These are phyloP conservation scores for Candida insectorum DNA, from an alignment of 805 yeast species.

Conservation along the genomic window DNA sequence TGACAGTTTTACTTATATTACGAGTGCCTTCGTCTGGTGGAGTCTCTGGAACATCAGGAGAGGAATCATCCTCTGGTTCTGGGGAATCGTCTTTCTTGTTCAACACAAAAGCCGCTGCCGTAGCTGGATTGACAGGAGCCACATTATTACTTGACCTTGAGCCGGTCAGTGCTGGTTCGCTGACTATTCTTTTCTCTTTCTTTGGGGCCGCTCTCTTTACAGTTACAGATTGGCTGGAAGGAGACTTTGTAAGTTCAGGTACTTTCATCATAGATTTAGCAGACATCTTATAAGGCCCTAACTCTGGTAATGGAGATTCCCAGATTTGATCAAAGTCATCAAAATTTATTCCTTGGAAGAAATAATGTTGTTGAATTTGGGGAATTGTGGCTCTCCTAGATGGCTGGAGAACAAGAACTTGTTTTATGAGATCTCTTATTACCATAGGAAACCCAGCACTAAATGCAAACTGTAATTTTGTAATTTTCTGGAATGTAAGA, in stretches of 20 bases:
- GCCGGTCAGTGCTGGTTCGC: conserved; percentile 8
- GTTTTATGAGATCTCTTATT: conserved; percentile 63
- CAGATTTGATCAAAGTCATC: conserved; percentile 61
- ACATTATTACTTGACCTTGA: conserved; percentile 2
- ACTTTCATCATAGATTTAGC: conserved; percentile 79
- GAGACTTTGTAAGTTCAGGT: conserved; percentile 36
- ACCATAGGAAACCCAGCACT: conserved; percentile 56
- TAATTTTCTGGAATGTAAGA: conserved; percentile 75
- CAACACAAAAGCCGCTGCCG: conserved; percentile 40
- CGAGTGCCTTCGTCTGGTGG: conserved; percentile 14
- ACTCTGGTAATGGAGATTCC: conserved; percentile 62
- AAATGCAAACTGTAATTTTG: conserved; percentile 77
- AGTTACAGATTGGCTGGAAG: conserved; percentile 10
- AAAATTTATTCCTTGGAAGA: conserved; percentile 73
- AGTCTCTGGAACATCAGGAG: conserved; percentile 21
- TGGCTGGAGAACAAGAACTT: conserved; percentile 71
- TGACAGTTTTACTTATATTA: conserved; percentile 18
- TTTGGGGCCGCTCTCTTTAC: conserved; percentile 8
- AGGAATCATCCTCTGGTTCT: conserved; percentile 9
- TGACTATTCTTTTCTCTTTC: conserved; percentile 9
- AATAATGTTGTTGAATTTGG: conserved; percentile 62
- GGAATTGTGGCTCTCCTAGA: conserved; percentile 55
- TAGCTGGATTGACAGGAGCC: conserved; percentile 28
- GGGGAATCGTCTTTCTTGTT: conserved; percentile 17
- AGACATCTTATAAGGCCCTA: conserved; percentile 68